Conservation (phyloP, 192 early-diverging fungal genomes). For the Neocallimastix lanati region DNA sequence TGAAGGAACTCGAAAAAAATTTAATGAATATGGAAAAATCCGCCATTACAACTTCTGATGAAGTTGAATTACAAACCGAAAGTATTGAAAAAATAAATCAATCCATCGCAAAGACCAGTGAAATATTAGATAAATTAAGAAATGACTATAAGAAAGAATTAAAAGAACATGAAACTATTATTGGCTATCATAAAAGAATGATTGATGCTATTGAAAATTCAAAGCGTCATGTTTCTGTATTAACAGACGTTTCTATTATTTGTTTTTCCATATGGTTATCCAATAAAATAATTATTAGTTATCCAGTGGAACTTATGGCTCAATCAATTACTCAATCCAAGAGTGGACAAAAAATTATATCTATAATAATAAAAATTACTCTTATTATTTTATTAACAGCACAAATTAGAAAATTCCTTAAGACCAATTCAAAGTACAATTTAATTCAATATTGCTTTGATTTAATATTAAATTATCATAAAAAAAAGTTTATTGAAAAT, state of each 20-base stretch:
- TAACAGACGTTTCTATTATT: not conserved
- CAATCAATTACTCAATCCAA: not conserved
- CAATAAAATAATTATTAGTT: not conserved
- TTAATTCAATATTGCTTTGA: not conserved
- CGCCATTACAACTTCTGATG: not conserved
- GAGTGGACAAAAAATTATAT: not conserved
- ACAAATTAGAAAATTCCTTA: not conserved
- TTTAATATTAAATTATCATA: not conserved
- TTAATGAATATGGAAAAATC: not conserved
- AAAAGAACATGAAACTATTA: not conserved
- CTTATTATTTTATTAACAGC: not conserved
- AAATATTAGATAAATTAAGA: not conserved
- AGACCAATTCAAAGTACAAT: not conserved
- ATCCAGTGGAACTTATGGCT: not conserved
- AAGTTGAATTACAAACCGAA: not conserved
- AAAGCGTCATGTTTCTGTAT: not conserved
- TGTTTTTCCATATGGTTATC: not conserved
- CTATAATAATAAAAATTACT: not conserved
- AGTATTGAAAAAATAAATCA: not conserved
- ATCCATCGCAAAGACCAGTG: not conserved
- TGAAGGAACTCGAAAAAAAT: not conserved
- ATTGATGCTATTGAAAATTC: not conserved
- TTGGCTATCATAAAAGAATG: not conserved
- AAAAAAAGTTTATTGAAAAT: not conserved
- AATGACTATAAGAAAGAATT: not conserved